Percentiles rank a stretch among this genome's conserved stretches.
Evolutionary conservation across 1,284 basidiomycete species (phyloP).

Genomic region (Golubevia sp.): DNA sequence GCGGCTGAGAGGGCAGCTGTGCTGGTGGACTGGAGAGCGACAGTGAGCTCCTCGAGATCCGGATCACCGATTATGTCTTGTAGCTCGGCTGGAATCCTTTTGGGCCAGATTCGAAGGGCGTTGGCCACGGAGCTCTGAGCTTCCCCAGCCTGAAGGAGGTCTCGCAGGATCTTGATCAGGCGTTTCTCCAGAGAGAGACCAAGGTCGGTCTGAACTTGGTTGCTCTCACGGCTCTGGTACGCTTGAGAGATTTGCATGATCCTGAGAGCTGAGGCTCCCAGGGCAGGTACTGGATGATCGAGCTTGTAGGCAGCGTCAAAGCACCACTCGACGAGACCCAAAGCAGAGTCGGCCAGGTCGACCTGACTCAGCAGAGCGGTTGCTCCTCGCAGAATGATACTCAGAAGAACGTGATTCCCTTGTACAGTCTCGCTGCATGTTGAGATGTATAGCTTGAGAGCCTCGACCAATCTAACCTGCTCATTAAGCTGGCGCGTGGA

Average conservation of each 20-base stretch:
- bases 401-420: slow-evolving; percentile 26
- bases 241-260: slow-evolving; percentile 71
- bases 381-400: slow-evolving; percentile 71
- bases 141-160: slow-evolving; percentile 7
- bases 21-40: slow-evolving; percentile 67
- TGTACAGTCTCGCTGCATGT: slow-evolving; percentile 20
- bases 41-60: slow-evolving; percentile 62
- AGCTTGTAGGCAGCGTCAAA: slow-evolving; percentile 2
- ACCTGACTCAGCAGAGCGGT: slow-evolving; percentile 71
- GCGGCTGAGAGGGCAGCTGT: slow-evolving; percentile 74
- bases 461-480: slow-evolving; percentile 76
- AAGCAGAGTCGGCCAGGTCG: slow-evolving; percentile 73
- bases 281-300: slow-evolving; percentile 17
- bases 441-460: slow-evolving; percentile 65
- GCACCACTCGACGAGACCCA: slow-evolving; percentile 69
- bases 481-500: slow-evolving; percentile 67
- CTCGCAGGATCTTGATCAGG: slow-evolving; percentile 18
- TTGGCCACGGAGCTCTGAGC: slow-evolving; percentile 63
- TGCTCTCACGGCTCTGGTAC: slow-evolving; percentile 60
- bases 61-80: slow-evolving; percentile 6
- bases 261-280: slow-evolving; percentile 67
- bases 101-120: slow-evolving; percentile 3
- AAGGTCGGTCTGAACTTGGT: slow-evolving; percentile 45
- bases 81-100: slow-evolving; percentile 10
- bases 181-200: slow-evolving; percentile 1